phyloP scores from a whole-genome alignment of 495 filamentous ascomycete species.

The Rhizodiscina lignyota region DNA sequence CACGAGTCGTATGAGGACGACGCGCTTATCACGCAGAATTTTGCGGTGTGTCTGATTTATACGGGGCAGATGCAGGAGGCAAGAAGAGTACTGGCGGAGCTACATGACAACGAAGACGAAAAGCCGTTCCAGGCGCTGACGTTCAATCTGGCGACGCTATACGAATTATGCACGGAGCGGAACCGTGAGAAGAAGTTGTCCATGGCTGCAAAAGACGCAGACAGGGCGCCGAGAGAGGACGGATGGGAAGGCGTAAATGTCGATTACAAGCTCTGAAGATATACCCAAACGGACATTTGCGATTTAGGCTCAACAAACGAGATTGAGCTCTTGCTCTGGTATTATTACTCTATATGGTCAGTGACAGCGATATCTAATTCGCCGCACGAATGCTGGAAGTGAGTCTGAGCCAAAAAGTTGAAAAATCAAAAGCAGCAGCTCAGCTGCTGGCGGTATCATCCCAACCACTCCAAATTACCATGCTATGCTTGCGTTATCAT shows the following conservation, averaged over 20 bases:
- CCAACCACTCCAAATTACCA: too few species aligned
- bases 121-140: conserved; percentile 54
- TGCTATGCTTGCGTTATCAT: too few species aligned
- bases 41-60: conserved; percentile 72
- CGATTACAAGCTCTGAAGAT: conserved; percentile 69
- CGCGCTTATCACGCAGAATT: conserved; percentile 57
- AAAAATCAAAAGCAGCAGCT: too few species aligned
- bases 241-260: conserved; percentile 54
- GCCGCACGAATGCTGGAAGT: too few species aligned
- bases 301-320: too few species aligned
- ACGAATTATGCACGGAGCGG: conserved; percentile 76
- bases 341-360: too few species aligned
- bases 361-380: too few species aligned
- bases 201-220: conserved; percentile 53
- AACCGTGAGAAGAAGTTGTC: conserved; percentile 47
- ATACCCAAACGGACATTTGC: too few species aligned
- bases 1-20: conserved; percentile 20
- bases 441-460: too few species aligned
- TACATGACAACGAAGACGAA: conserved; percentile 31
- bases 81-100: conserved; percentile 42
- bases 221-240: conserved; percentile 23
- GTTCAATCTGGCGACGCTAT: conserved; percentile 83
- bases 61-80: conserved; percentile 47
- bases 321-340: too few species aligned
- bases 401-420: too few species aligned